Base-by-base conservation (phyloP, 345 rosid species). In the Euclidium syriacum region DNA sequence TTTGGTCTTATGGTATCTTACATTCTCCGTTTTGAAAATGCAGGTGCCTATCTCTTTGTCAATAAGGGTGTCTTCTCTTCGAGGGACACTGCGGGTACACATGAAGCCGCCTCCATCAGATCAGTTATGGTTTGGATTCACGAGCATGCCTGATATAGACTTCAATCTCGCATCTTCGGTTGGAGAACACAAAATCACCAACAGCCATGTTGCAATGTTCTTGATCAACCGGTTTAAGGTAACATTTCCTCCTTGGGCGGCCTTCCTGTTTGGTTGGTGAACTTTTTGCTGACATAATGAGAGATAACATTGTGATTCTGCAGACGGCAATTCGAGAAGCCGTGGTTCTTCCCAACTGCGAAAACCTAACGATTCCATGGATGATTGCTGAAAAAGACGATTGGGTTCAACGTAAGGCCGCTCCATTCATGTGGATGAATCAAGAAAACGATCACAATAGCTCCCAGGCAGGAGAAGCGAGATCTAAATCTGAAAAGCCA, bases 51-150 rank as follows among this genome's bases (percentile, higher is more conserved):
- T 94, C 58, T 77, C 96, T 70, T 77, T 94, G 77, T 81, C 92
- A 44, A 81, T 95, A 73, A 79, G 86, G 73, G 79, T 95, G 24
- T 74, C 84, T 58, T 84, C 91, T 19, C 82, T 95, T 60, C 81
- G 89, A 42, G 99, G 97, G 80, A 86, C 95, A 0, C 14, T 86
- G 72, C 82, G 87, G 54, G 71, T 90, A 39, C 88, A 81, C 65
- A 68, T 90, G 72, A 87, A 94, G 76, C 96, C 96, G 14, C 99
- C 97, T 57, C 99, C 99, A 33, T 90, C 97, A 3, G 95, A 94
- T 81, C 97, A 80, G 52, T 53, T 90, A 71, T 94, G 99, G 97
- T 84, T 75, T 76, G 83, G 95, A 70, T 94, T 87, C 79, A 84
- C 88, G 10, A 85, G 87, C 67, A 90, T 78, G 95, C 99, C 99